Evolutionary conservation across 1,284 basidiomycete species (phyloP), one percentile per base, ranked within the genome.

Genomic region (Cystobasidium pallidum): DNA sequence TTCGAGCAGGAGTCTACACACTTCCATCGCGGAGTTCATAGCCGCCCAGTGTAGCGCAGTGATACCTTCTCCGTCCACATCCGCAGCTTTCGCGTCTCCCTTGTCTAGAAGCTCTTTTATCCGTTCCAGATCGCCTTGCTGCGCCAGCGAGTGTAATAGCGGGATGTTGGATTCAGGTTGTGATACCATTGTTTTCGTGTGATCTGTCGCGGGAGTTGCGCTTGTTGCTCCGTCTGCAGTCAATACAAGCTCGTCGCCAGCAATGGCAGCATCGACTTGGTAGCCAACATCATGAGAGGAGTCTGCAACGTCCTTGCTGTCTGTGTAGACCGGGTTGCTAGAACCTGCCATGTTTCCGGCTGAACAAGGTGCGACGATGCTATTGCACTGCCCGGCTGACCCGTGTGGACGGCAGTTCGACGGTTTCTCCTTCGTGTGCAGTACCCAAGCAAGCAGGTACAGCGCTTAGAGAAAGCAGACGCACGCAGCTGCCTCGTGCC

Each of bases 41-140:
- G 94, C 89, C 2, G 96, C 93, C 95, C 95, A 99, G 80, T 99
- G 95, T 3, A 99, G 85, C 0, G 95, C 90, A 0, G 94, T 95
- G 77, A 98, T 92, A 77, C 93, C 92, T 81, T 96, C 91, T 26
- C 86, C 84, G 82, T 99, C 95, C 57, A 89, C 85, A 79, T 92
- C 90, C 26, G 89, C 89, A 6, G 91, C 89, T 24, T 51, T 61
- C 0, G 32, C 66, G 26, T 45, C 30, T 26, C 52, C 49, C n/a
- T 54, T 55, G 15, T 63, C 61, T 17, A 71, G 39, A 21, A 63
- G 24, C 32, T 32, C 49, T 24, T n/a, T 39, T 4, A 64, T 28
- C 2, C 32, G 21, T 21, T 36, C 61, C 13, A 71, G 32, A 52
- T 71, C 68, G 0, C 68, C 68, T 64, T 71, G 68, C 34, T 71